Evolutionary conservation across 257 asterid species (phyloP), one percentile per base, ranked within the genome.

Genomic region (Solanum lycopersicoides): DNA sequence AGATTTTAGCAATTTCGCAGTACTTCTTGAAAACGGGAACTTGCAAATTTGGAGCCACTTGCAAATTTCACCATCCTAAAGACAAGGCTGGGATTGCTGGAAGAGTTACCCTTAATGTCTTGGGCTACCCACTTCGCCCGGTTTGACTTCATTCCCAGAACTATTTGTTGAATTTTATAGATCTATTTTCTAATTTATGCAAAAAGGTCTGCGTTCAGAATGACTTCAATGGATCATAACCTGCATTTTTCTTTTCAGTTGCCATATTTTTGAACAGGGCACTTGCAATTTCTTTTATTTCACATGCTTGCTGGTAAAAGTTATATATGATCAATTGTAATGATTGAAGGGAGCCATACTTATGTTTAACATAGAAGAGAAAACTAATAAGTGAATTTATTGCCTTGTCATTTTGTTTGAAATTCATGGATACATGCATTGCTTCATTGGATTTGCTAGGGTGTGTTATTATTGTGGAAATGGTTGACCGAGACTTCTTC

Each of bases 101-200:
- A 91, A 92, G 95, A 91, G 98, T 95, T 93, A 88, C 93, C 75
- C 90, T 95, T 84, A 97, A 97, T 93, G 93, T 91, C 91, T 87
- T 95, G 93, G 99, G 99, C 85, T 97, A 93, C 89, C 99, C 99
- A 66, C 94, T 95, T 88, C 98, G 99, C 87, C 94, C 95, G 98
- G 99, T 97, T 85, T 47, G 94, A 82, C 84, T 83, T 88, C 71
- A 82, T 53, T 82, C 20, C 65, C 21, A 53, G 69, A 82, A 50
- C 30, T 50, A 50, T 56, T 30, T 53, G 21, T 82, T 23, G 45
- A 82, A 30, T 18, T 50, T 32, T 20, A 32, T 32, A 50, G 39
- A 82, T 32, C 63, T 11, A 6, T 32, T 53, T 50, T 50, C 12
- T 82, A 32, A 50, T 82, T 20, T 23, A 21, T 32, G 45, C 85